Percentiles rank a stretch among this genome's conserved stretches.
Evolutionary conservation across 1,139 yeast species (phyloP).

Genomic region (Williopsis jadinii): DNA sequence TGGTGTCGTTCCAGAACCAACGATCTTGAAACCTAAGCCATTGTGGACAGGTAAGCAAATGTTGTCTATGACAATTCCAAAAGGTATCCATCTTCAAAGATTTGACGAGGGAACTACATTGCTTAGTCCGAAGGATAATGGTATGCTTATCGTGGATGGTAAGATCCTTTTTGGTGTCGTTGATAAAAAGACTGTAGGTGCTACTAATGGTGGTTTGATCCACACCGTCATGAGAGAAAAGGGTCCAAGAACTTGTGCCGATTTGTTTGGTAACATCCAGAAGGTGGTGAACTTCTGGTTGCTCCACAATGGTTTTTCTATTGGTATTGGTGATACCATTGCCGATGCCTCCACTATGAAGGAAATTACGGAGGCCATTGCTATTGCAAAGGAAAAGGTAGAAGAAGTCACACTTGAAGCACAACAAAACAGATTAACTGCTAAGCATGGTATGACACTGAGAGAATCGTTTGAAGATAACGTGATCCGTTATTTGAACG

Average conservation of each 20-base stretch:
- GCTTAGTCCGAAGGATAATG: conserved; percentile 63
- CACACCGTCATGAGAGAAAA: conserved; percentile 97
- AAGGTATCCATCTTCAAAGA: conserved; percentile 90
- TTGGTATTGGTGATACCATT: conserved; percentile 99
- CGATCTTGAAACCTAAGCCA: conserved; percentile 89
- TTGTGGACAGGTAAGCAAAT: conserved; percentile 97
- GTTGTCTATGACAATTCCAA: conserved; percentile 87
- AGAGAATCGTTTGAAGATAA: conserved; percentile 98
- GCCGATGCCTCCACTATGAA: conserved; percentile 97
- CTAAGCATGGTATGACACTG: conserved; percentile 99
- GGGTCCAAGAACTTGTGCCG: conserved; percentile 88
- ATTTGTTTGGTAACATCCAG: conserved; percentile 86
- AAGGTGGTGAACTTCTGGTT: conserved; percentile 96
- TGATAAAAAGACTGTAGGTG: conserved; percentile 96
- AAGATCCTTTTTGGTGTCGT: conserved; percentile 93
- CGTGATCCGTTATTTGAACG: conserved; percentile 90
- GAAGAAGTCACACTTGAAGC: conserved; percentile 91
- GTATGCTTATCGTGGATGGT: conserved; percentile 22
- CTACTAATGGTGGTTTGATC: conserved; percentile 95
- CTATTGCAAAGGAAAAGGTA: conserved; percentile 87
- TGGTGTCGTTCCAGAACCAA: conserved; percentile 97
- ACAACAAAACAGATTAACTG: conserved; percentile 78
- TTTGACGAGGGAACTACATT: conserved; percentile 87
- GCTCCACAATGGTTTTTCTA: conserved; percentile 92
- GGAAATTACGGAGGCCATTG: conserved; percentile 85